phyloP scores from a whole-genome alignment of 495 filamentous ascomycete species.

The Neurospora sp. region DNA sequence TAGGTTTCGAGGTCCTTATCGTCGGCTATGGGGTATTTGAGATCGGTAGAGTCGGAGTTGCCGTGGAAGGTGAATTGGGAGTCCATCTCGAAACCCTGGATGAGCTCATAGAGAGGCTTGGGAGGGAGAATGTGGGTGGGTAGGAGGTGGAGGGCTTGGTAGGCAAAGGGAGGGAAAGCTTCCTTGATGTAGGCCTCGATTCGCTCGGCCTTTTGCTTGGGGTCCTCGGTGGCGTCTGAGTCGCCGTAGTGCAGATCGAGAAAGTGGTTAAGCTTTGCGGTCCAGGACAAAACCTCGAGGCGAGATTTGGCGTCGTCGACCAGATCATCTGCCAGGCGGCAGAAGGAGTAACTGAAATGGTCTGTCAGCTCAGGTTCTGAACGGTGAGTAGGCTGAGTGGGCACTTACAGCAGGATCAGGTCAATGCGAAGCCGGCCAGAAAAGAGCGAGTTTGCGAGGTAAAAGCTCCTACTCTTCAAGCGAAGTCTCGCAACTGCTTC shows the following conservation, averaged over 20 bases:
- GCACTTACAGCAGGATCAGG: conserved; percentile 45
- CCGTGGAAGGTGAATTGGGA: conserved; percentile 32
- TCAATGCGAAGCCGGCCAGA: conserved; percentile 54
- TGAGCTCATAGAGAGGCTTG: conserved; percentile 45
- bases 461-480: conserved; percentile 57
- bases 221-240: neutral
- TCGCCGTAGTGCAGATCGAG: conserved; percentile 33
- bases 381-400: neutral
- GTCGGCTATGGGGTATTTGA: conserved; percentile 41
- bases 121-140: conserved; percentile 42
- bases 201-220: neutral
- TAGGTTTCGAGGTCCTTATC: conserved; percentile 48
- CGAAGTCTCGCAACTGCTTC: conserved; percentile 43
- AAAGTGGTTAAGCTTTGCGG: conserved; percentile 39
- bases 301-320: conserved; percentile 45
- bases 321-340: conserved; percentile 58
- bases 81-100: conserved; percentile 55
- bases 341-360: conserved; percentile 51
- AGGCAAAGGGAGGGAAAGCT: conserved; percentile 37
- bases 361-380: conserved; percentile 3
- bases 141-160: conserved; percentile 41
- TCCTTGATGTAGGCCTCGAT: conserved; percentile 23
- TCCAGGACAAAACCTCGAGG: conserved; percentile 38
- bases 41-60: neutral
- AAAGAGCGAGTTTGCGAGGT: conserved; percentile 54